Conservation (phyloP, 768 basidiomycete genomes). For the Leccinum arenicola region DNA sequence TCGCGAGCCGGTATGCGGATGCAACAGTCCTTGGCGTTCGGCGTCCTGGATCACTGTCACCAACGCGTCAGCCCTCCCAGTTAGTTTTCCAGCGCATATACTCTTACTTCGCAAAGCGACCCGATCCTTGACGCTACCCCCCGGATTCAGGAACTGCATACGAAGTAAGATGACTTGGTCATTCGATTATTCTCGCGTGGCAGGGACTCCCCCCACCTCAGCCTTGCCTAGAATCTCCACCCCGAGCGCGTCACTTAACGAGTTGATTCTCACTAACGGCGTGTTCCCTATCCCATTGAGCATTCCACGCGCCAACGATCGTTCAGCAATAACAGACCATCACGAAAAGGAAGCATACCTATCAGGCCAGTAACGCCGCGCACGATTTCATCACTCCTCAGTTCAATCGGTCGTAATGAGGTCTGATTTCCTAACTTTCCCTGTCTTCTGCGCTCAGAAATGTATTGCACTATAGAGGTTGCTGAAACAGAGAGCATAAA, state of each 20-base stretch:
- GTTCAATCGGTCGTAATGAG: constrained; percentile 59
- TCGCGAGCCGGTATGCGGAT: constrained; percentile 83
- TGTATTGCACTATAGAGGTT: constrained; percentile 57
- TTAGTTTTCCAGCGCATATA: background rate
- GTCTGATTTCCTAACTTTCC: constrained; percentile 28
- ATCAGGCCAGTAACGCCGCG: constrained; percentile 82
- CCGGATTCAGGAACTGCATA: constrained; percentile 87
- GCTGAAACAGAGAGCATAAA: constrained; percentile 74
- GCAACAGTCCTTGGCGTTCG: constrained; percentile 75
- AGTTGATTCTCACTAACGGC: constrained; percentile 87
- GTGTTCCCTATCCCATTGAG: constrained; percentile 70
- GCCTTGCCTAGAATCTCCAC: constrained; percentile 96
- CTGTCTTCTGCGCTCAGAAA: constrained; percentile 47
- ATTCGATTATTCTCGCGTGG: background rate
- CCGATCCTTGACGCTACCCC: constrained; percentile 96
- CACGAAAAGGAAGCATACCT: constrained; percentile 45
- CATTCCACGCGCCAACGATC: background rate
- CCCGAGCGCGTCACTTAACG: constrained; percentile 84
- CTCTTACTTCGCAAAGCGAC: constrained; percentile 85
- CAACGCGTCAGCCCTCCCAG: background rate
- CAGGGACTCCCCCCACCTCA: constrained; percentile 53
- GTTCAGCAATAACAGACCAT: background rate
- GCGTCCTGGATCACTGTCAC: constrained; percentile 89
- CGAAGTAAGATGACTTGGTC: constrained; percentile 44
- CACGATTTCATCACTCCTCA: constrained; percentile 75